Conservation (phyloP, 164 flowering plant species). For the Echeveria elegans region DNA sequence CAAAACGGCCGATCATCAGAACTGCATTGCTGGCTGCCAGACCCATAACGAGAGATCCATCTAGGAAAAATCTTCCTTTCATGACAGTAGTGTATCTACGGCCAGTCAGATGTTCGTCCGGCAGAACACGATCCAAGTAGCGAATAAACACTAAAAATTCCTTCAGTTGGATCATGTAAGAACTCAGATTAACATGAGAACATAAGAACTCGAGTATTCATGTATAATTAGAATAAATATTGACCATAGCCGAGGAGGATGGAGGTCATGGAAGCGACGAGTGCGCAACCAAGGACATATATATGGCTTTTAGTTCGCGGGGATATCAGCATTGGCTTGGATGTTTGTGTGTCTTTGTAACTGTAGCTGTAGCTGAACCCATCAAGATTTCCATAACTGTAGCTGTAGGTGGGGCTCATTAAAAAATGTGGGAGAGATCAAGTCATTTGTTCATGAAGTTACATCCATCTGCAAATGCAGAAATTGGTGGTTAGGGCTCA, state of each 20-base stretch:
- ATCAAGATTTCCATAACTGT: no score
- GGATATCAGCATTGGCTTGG: neutral
- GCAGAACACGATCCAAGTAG: neutral
- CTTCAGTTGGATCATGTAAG: conserved; percentile 1
- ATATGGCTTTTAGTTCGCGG: neutral
- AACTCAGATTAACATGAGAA: no score
- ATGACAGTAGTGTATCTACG: neutral
- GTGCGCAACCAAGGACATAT: neutral
- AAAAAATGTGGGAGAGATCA: no score
- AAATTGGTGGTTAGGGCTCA: no score
- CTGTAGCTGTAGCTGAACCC: no score
- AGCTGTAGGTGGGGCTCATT: no score
- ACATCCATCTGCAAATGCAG: no score
- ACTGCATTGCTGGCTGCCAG: conserved; percentile 24
- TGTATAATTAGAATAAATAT: neutral
- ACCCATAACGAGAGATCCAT: conserved; percentile 28
- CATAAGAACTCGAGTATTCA: neutral
- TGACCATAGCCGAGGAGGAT: neutral
- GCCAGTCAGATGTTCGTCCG: conserved; percentile 3
- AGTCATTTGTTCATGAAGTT: no score
- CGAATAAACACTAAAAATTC: conserved; percentile 9
- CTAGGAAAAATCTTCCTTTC: conserved; percentile 17
- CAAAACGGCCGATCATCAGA: conserved; percentile 24
- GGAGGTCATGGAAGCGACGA: conserved; percentile 1
- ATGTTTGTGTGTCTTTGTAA: no score